Percentiles rank a stretch among this genome's conserved stretches.
Conservation (phyloP, 1,284 basidiomycete genomes). For the Leccinum subspadiceum region DNA sequence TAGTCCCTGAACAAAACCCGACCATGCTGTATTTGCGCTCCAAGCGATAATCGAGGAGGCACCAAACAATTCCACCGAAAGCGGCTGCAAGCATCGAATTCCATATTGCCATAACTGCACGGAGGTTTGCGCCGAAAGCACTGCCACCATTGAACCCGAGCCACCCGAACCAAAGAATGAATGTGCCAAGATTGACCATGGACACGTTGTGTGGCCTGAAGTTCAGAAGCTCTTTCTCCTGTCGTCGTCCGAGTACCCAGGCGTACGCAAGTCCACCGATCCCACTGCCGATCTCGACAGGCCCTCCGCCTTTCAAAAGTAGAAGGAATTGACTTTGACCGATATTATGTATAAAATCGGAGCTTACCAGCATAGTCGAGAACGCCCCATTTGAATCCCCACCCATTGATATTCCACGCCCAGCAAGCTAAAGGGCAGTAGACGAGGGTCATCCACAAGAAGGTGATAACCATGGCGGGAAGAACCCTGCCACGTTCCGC, state of each 20-base stretch:
- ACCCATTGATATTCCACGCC: conserved; percentile 78
- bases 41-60: conserved; percentile 81
- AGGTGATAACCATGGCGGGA: conserved; percentile 86
- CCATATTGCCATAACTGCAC: conserved; percentile 85
- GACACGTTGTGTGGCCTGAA: conserved; percentile 94
- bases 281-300: conserved; percentile 91
- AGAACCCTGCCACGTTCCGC: conserved; percentile 88
- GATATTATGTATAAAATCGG: conserved; percentile 3
- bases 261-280: conserved; percentile 86
- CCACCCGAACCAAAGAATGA: conserved; percentile 91
- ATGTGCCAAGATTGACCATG: conserved; percentile 84
- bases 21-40: conserved; percentile 85
- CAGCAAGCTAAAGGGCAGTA: conserved; percentile 81
- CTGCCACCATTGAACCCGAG: conserved; percentile 73
- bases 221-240: conserved; percentile 80
- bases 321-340: neutral
- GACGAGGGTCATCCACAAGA: conserved; percentile 83
- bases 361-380: conserved; percentile 74
- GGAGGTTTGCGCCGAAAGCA: conserved; percentile 88
- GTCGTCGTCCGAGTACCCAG: conserved; percentile 74
- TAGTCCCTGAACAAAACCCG: conserved; percentile 84
- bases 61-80: conserved; percentile 85
- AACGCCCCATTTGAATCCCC: conserved; percentile 90
- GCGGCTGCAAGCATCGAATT: conserved; percentile 83
- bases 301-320: conserved; percentile 67